phyloP scores from a whole-genome alignment of 192 early-diverging fungal species.

The Backusella sp. region DNA sequence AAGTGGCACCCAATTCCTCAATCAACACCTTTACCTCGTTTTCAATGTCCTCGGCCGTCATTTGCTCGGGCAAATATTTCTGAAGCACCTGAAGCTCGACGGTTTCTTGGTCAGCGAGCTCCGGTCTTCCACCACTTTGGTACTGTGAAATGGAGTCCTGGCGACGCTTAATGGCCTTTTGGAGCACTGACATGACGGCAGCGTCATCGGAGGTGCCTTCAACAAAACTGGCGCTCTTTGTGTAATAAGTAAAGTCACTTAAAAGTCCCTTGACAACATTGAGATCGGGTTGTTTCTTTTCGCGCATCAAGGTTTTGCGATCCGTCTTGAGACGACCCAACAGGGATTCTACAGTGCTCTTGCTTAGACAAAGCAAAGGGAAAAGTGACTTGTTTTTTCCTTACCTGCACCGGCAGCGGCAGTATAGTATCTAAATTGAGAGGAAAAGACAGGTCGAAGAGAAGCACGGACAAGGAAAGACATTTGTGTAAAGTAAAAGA shows the following conservation, averaged over 20 bases:
- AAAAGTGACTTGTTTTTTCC: not conserved
- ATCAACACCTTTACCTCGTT: slow-evolving; percentile 53
- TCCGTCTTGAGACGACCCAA: slow-evolving; percentile 64
- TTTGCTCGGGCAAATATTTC: slow-evolving; percentile 76
- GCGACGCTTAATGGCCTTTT: slow-evolving; percentile 80
- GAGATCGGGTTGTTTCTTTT: slow-evolving; percentile 62
- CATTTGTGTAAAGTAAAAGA: not conserved
- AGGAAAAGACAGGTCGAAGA: not conserved
- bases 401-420: not conserved
- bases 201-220: slow-evolving; percentile 50
- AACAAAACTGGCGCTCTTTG: slow-evolving; percentile 56
- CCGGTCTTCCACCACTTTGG: slow-evolving; percentile 61
- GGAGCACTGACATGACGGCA: slow-evolving; percentile 65
- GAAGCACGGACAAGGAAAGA: not conserved
- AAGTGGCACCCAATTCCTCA: slow-evolving; percentile 50
- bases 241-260: slow-evolving; percentile 75
- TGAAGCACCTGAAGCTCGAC: slow-evolving; percentile 66
- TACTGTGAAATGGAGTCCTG: slow-evolving; percentile 74
- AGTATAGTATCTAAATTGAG: not conserved
- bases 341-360: slow-evolving; percentile 10
- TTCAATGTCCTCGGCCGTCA: slow-evolving; percentile 73
- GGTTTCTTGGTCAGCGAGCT: slow-evolving; percentile 72
- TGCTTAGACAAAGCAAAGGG: not conserved
- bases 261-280: slow-evolving; percentile 73
- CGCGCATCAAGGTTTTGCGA: slow-evolving; percentile 78